Conservation (phyloP, 768 basidiomycete genomes). For the Hortiboletus flavorubellus region DNA sequence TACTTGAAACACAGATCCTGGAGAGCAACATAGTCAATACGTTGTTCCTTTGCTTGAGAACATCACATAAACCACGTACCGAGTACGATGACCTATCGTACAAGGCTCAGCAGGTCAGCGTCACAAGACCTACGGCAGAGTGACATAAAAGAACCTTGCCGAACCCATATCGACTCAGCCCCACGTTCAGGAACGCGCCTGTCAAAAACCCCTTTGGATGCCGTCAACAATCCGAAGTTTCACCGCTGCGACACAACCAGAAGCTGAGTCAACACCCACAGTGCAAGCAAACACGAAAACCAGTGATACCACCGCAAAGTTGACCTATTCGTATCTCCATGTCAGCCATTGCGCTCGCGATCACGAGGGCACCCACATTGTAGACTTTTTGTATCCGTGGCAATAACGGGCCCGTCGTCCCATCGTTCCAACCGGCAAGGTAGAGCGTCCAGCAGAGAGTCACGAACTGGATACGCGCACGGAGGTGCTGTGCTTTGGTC, state of each 20-base stretch:
- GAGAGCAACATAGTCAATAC: neutral
- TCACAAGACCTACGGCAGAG: neutral
- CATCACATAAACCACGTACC: conserved; percentile 11
- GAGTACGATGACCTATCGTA: conserved; percentile 25
- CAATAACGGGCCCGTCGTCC: conserved; percentile 36
- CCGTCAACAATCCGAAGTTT: neutral
- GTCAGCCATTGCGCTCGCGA: neutral
- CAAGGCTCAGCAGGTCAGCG: neutral
- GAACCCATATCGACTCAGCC: conserved; percentile 31
- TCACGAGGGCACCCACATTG: conserved; percentile 21
- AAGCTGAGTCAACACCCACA: conserved; percentile 21
- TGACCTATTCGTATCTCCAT: conserved; percentile 27
- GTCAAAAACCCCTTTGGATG: conserved; percentile 29
- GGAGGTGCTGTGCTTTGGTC: conserved; percentile 22
- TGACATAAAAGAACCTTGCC: conserved; percentile 26
- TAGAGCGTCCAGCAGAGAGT: conserved; percentile 36
- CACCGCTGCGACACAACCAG: too few relatives aligned
- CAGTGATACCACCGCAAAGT: conserved; percentile 39
- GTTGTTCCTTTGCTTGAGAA: neutral
- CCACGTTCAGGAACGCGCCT: conserved; percentile 32
- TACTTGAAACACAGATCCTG: conserved; percentile 30
- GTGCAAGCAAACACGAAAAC: conserved; percentile 41
- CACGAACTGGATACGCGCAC: conserved; percentile 30
- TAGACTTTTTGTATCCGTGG: conserved; percentile 39
- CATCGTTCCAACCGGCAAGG: conserved; percentile 40